Evolutionary conservation across 345 rosid genomes (phyloP).

Genomic region (Citrus inodora): DNA sequence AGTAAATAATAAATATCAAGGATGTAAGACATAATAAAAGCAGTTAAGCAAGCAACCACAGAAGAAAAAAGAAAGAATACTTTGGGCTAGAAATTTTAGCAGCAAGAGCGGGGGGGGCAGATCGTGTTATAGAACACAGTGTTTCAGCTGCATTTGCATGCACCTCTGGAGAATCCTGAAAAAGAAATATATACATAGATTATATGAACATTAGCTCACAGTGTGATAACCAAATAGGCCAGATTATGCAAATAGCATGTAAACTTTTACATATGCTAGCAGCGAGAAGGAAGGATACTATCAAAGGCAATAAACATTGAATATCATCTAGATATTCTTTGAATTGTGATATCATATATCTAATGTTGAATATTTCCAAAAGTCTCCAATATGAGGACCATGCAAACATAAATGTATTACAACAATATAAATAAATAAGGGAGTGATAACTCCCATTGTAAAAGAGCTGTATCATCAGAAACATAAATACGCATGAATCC

Average conservation of each 20-base stretch:
- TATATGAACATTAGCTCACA: neutral
- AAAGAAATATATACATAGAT: neutral
- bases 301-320: neutral
- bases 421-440: neutral
- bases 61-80: constrained; percentile 35
- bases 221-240: neutral
- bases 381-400: neutral
- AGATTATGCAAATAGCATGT: neutral
- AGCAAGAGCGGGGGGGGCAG: constrained; percentile 82
- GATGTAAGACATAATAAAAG: neutral
- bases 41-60: constrained; percentile 4
- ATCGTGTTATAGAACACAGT: constrained; percentile 78
- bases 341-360: neutral
- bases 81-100: constrained; percentile 72
- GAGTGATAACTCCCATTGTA: neutral
- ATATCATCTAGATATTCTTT: neutral
- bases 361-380: neutral
- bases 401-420: neutral
- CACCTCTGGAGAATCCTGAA: constrained; percentile 86
- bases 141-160: constrained; percentile 96
- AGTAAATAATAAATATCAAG: neutral
- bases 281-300: neutral
- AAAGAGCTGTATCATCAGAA: neutral
- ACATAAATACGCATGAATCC: neutral
- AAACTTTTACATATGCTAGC: neutral